These are phyloP conservation scores for Talaromyces funiculosus DNA, from an alignment of 2,329 filamentous ascomycete species.

Conservation along the genomic window DNA sequence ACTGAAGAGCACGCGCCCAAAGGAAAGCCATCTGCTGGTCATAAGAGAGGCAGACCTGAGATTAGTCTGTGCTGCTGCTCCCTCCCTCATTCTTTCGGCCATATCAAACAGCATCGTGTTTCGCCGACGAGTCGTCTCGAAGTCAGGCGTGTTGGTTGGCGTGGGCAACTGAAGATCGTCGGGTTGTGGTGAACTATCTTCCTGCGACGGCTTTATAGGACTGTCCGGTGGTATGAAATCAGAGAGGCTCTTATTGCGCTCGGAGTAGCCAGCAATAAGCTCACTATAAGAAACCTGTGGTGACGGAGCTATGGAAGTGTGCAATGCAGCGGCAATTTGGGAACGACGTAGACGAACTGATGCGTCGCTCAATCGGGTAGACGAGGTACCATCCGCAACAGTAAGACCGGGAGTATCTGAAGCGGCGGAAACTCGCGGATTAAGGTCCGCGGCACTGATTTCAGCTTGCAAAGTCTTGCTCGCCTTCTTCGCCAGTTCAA, in stretches of 20 bases:
- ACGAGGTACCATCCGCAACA: conserved; percentile 20
- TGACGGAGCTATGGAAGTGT: conserved; percentile 45
- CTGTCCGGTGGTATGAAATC: conserved; percentile 19
- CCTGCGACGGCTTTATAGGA: conserved; percentile 18
- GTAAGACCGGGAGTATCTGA: conserved; percentile 19
- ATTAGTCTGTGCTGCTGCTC: conserved; percentile 39
- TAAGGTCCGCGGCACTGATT: conserved; percentile 20
- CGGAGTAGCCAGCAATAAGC: conserved; percentile 48
- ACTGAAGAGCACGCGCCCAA: conserved; percentile 47
- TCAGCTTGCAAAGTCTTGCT: conserved; percentile 35
- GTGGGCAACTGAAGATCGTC: conserved; percentile 24
- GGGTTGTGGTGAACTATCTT: conserved; percentile 20
- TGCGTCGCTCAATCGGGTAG: conserved; percentile 24
- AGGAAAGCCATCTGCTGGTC: conserved; percentile 48
- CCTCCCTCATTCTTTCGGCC: conserved; percentile 39
- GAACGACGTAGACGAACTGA: conserved; percentile 46
- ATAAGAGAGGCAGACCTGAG: conserved; percentile 47
- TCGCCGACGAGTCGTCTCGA: conserved; percentile 27
- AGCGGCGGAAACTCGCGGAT: conserved; percentile 2
- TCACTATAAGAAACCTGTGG: conserved; percentile 52
- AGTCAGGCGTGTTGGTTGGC: conserved; percentile 20
- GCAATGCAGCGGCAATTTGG: conserved; percentile 46
- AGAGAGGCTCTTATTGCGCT: conserved; percentile 22
- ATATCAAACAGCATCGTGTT: conserved; percentile 34
- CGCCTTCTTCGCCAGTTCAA: conserved; percentile 34